Percentiles rank a stretch among this genome's conserved stretches.
These are phyloP conservation scores for Saraca asoca DNA, from an alignment of 331 rosid genomes.

Conservation along the genomic window DNA sequence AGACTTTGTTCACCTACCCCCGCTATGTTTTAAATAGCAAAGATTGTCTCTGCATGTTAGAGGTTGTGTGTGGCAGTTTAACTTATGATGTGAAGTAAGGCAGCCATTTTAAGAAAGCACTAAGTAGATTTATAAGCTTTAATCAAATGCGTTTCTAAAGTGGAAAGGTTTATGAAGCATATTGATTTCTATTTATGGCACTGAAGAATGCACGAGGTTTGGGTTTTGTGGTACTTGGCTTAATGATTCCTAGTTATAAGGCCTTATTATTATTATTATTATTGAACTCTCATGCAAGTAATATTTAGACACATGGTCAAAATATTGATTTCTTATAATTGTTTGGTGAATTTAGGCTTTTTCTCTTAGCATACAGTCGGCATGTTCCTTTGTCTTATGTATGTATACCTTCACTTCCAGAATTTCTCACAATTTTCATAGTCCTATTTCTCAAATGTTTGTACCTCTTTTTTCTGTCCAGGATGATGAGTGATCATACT, in stretches of 20 bases:
- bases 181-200: not conserved
- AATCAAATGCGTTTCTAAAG: conserved; percentile 4
- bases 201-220: not conserved
- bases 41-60: not conserved
- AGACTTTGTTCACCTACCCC: not conserved
- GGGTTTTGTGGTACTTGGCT: conserved; percentile 15
- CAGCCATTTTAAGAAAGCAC: not conserved
- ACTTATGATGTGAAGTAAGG: not conserved
- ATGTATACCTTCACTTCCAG: conserved; percentile 7
- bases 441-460: conserved; percentile 26
- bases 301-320: conserved; percentile 11
- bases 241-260: conserved; percentile 6
- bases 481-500: conserved; percentile 98
- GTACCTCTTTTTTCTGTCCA: conserved; percentile 41
- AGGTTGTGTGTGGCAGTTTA: not conserved
- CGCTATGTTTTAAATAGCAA: not conserved
- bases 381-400: not conserved
- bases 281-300: conserved; percentile 7
- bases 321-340: conserved; percentile 23
- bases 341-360: conserved; percentile 2
- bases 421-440: not conserved
- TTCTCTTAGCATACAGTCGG: not conserved
- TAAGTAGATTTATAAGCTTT: conserved; percentile 9
- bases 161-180: conserved; percentile 18
- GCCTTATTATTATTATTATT: conserved; percentile 2